phyloP scores from a whole-genome alignment of 75 land plant species.

The Adiantum capillusveneris region DNA sequence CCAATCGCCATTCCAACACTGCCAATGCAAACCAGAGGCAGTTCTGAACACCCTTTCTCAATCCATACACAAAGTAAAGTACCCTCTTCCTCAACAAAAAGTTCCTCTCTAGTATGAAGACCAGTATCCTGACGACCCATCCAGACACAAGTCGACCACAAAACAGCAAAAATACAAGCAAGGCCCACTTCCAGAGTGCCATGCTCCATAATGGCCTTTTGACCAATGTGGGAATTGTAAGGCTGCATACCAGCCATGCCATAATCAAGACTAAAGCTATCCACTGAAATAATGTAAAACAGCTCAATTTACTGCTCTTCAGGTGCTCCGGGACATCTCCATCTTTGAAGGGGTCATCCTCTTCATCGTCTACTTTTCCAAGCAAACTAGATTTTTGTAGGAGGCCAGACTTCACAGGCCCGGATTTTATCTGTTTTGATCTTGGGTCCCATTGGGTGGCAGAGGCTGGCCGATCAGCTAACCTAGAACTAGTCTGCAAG shows the following conservation, averaged over 20 bases:
- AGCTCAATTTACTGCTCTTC: slow-evolving; percentile 21
- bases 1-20: slow-evolving; percentile 36
- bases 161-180: slow-evolving; percentile 51
- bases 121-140: slow-evolving; percentile 42
- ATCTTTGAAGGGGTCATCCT: slow-evolving; percentile 42
- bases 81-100: slow-evolving; percentile 64
- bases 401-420: slow-evolving; percentile 14
- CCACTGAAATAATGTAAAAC: slow-evolving; percentile 35
- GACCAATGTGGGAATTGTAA: slow-evolving; percentile 18
- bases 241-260: slow-evolving; percentile 35
- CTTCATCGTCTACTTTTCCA: slow-evolving; percentile 31
- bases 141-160: slow-evolving; percentile 70
- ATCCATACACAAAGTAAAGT: slow-evolving; percentile 64
- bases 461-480: not conserved
- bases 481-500: not conserved
- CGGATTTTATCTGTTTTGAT: slow-evolving; percentile 18
- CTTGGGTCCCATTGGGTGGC: not conserved
- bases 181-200: slow-evolving; percentile 78
- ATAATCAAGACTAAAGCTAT: slow-evolving; percentile 31
- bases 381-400: not conserved
- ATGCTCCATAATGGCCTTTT: slow-evolving; percentile 39
- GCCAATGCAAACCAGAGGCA: slow-evolving; percentile 36
- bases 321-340: slow-evolving; percentile 24
- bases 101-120: slow-evolving; percentile 55
- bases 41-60: slow-evolving; percentile 39